Evolutionary conservation across 2,329 filamentous ascomycete species (phyloP).

Genomic region (Neonectria sp.): DNA sequence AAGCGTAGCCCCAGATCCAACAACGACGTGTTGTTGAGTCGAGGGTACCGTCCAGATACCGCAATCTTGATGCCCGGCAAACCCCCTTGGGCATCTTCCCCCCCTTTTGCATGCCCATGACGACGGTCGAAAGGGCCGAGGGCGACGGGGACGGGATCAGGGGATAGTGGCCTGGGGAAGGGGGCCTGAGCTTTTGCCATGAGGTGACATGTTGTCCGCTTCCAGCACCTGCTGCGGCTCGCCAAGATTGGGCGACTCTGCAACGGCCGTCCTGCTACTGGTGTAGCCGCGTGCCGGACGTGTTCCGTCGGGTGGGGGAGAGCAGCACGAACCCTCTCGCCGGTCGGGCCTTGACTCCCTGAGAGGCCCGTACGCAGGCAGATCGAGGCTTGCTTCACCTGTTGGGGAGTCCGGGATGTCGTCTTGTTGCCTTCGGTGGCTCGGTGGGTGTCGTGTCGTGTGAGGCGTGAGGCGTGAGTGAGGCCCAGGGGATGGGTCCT

Average conservation of each 20-base stretch:
- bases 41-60: not conserved
- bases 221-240: constrained; percentile 18
- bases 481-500: constrained; percentile 24
- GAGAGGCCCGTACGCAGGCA: constrained; percentile 6
- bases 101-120: constrained; percentile 22
- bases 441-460: constrained; percentile 20
- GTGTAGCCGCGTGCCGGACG: constrained; percentile 16
- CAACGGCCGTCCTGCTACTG: constrained; percentile 21
- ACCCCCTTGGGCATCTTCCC: not conserved
- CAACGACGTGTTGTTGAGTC: constrained; percentile 8
- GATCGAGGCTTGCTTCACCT: constrained; percentile 23
- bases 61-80: constrained; percentile 9
- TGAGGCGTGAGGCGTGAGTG: constrained; percentile 29
- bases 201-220: constrained; percentile 34
- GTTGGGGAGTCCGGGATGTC: constrained; percentile 28
- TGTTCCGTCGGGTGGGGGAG: constrained; percentile 18
- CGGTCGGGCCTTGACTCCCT: constrained; percentile 10
- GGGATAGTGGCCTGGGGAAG: constrained; percentile 32
- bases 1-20: not conserved
- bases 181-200: constrained; percentile 32
- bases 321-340: constrained; percentile 29
- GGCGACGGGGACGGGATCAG: constrained; percentile 24
- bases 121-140: constrained; percentile 31
- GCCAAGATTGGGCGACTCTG: constrained; percentile 24
- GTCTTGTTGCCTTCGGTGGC: constrained; percentile 30